phyloP scores from a whole-genome alignment of 2,329 filamentous ascomycete genomes.

The Fusarium pilosicola region DNA sequence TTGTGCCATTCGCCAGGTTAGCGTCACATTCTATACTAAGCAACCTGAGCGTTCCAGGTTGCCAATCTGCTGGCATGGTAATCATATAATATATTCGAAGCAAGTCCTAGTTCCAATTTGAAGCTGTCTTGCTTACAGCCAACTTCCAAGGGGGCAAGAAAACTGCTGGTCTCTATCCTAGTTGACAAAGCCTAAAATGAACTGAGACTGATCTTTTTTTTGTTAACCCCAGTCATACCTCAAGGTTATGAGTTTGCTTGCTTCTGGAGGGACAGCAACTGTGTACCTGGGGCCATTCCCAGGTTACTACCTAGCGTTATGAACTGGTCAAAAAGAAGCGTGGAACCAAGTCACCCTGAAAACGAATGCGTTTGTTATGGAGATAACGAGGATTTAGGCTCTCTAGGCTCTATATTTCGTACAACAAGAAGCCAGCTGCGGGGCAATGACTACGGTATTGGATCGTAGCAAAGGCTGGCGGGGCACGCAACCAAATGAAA shows the following conservation, averaged over 20 bases:
- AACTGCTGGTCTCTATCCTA: not conserved
- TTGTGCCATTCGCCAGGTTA: not conserved
- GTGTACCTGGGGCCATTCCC: not conserved
- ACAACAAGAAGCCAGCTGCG: slow-evolving; percentile 4
- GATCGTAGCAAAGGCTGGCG: slow-evolving; percentile 6
- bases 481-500: slow-evolving; percentile 25
- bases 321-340: not conserved
- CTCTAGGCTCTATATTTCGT: too few species aligned
- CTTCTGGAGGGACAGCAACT: not conserved
- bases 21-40: not conserved
- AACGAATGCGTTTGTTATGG: too few species aligned
- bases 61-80: not conserved
- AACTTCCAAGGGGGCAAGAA: not conserved
- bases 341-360: too few species aligned
- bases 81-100: not conserved
- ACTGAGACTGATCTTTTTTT: not conserved
- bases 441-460: slow-evolving; percentile 2
- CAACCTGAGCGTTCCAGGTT: not conserved
- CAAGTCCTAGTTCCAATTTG: not conserved
- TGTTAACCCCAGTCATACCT: not conserved
- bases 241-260: not conserved
- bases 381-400: too few species aligned
- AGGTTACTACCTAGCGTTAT: not conserved
- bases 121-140: not conserved
- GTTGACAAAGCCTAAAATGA: not conserved